Base-by-base conservation (phyloP, 805 yeast species). In the Candida vartiovaarae region DNA sequence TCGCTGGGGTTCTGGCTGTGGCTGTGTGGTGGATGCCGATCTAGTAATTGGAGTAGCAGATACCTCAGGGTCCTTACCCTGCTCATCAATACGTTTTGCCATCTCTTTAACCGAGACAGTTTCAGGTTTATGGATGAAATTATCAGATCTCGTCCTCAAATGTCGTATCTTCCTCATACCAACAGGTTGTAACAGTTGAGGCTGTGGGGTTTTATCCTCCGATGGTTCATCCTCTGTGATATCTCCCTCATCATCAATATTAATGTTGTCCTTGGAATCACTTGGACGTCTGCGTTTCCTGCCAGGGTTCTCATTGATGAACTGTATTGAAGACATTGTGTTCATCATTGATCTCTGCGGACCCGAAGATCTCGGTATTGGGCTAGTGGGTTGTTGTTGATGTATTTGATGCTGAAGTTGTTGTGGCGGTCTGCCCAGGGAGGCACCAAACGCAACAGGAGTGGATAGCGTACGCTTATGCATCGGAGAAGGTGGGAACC, bases 401-500 rank as follows among this genome's bases (percentile, higher is more conserved):
- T 8, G 15, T 31, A 6, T 30, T 6, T 4, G 34, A 20, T 9
- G 27, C n/a, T 7, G 48, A 47, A 5, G 44, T 37, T 15, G 38
- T 42, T 10, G 35, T 30, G 6, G 24, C 15, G 23, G 33, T 32
- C 33, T 20, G 25, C 6, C 8, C 11, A 40, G 28, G 11, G n/a
- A 32, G 7, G 41, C 36, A 7, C 36, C 41, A 31, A 38, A 38
- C 8, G 46, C 10, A 4, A 46, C 27, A 20, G 76, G 76, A 34
- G 72, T 48, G 3, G 76, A 71, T 3, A 62, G 51, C 4, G 70
- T 66, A 41, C 74, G 54, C 36, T 59, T 63, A 44, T 70, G 75
- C 8, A 49, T 44, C 4, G 50, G 63, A 2, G 59, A 46, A 15
- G 49, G 5, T 44, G 63, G 61, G 26, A 47, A 49, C 32, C 58